Conservation (phyloP, 495 filamentous ascomycete species). For the Penicillium taxi region DNA sequence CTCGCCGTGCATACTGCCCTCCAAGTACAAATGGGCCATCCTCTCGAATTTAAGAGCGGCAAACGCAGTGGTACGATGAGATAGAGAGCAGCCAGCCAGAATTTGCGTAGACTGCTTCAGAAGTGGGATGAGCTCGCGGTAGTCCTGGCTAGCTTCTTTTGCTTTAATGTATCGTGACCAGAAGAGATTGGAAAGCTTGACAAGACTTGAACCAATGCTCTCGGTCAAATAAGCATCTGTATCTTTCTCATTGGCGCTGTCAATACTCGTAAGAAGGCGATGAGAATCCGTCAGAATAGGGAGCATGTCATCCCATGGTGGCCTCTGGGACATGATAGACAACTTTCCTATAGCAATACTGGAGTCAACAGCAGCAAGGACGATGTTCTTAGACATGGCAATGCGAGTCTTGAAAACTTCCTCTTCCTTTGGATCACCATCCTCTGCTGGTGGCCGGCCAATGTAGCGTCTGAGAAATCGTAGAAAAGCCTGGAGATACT, state of each 20-base stretch:
- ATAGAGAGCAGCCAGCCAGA: constrained; percentile 29
- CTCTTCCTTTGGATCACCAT: constrained; percentile 23
- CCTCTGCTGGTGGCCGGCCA: constrained; percentile 24
- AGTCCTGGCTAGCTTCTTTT: constrained; percentile 32
- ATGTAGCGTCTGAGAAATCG: constrained; percentile 42
- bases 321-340: constrained; percentile 31
- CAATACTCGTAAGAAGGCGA: constrained; percentile 35
- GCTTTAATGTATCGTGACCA: constrained; percentile 55
- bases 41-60: constrained; percentile 49
- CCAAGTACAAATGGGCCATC: constrained; percentile 40
- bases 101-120: constrained; percentile 44
- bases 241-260: constrained; percentile 14
- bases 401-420: constrained; percentile 28
- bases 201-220: constrained; percentile 22
- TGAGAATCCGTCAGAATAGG: constrained; percentile 32
- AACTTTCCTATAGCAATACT: constrained; percentile 34
- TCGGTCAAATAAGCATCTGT: constrained; percentile 14
- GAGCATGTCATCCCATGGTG: constrained; percentile 35
- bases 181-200: constrained; percentile 69
- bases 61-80: constrained; percentile 40
- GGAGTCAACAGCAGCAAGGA: constrained; percentile 37
- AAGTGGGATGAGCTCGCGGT: constrained; percentile 31
- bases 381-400: constrained; percentile 27
- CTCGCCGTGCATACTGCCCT: constrained; percentile 26
- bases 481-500: constrained; percentile 35